Base-by-base conservation (phyloP, 768 basidiomycete species). In the Gautieria morchelliformis region DNA sequence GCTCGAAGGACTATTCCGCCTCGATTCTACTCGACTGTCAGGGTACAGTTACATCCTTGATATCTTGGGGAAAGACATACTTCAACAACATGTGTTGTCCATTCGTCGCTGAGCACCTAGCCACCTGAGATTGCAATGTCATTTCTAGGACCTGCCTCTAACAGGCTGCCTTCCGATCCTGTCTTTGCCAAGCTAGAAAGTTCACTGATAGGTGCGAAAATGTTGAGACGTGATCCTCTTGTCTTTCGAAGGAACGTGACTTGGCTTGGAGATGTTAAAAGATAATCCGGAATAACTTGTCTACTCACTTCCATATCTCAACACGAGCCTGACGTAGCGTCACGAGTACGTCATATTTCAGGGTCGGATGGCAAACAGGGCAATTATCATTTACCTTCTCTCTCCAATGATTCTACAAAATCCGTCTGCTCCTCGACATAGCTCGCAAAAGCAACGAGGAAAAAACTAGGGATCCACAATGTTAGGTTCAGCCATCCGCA, bases 1-100 rank as follows among this genome's bases (percentile, higher is more conserved):
- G 94, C 87, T 44, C 96, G 83, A 15, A 99, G 72, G 64, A 98
- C 96, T 67, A 99, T 91, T 0, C 96, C 96, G 58, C 83, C 86
- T 11, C 96, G 87, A 65, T 93, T 89, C 84, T 93, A 63, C 58
- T 44, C 15, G 40, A 51, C 10, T n/a, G 56, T 57, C n/a, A 57
- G 51, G 24, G 20, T 32, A n/a, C 15, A 19, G 35, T 41, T 37
- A 24, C 14, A 14, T 1, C 53, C 12, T 15, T 17, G 17, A 47
- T 24, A 6, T 30, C 35, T 27, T 12, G 4, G 17, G 52, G 47
- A 41, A 7, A n/a, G 30, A 59, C 75, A 30, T 58, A 89, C 90
- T 77, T 87, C 87, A 33, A 99, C 83, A 46, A 98, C 92, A 67
- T 94, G 90, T 42, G 90, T 88, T 3, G 91, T 92, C 74, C 92